Percentiles rank a stretch among this genome's conserved stretches.
These are phyloP conservation scores for Aspergillus brunneoviolaceus DNA, from an alignment of 2,329 filamentous ascomycete genomes.

Conservation along the genomic window DNA sequence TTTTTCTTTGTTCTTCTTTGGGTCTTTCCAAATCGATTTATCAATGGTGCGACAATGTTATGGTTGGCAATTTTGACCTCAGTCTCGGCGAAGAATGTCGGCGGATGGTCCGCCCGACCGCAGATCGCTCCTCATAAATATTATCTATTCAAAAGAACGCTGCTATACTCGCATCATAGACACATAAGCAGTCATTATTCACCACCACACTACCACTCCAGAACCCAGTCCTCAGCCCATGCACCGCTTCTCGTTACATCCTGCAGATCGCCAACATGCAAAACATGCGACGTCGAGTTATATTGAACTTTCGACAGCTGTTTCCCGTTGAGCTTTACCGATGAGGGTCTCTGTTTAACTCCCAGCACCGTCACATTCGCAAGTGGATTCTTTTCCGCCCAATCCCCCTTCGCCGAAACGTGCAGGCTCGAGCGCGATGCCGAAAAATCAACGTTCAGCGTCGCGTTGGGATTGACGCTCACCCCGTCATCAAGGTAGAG, in stretches of 20 bases:
- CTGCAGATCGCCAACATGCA: constrained; percentile 54
- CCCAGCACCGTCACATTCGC: constrained; percentile 65
- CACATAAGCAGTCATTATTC: too few relatives aligned
- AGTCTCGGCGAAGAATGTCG: background rate
- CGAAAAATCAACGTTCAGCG: constrained; percentile 51
- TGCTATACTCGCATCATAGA: background rate
- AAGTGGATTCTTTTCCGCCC: constrained; percentile 57
- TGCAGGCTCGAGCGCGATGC: constrained; percentile 44
- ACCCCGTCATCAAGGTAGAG: constrained; percentile 77
- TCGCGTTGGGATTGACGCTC: constrained; percentile 58
- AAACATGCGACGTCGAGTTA: constrained; percentile 47
- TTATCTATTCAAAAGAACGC: background rate
- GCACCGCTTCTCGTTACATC: constrained; percentile 53
- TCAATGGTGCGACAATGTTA: too few relatives aligned
- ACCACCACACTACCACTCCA: constrained; percentile 50
- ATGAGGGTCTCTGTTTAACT: constrained; percentile 42
- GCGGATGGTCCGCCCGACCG: background rate
- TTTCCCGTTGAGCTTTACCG: constrained; percentile 55
- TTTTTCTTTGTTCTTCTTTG: too few relatives aligned
- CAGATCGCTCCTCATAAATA: background rate
- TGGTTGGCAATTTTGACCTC: background rate
- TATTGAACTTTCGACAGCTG: constrained; percentile 50
- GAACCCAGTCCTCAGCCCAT: constrained; percentile 58
- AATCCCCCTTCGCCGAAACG: constrained; percentile 53
- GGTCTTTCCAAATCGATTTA: too few relatives aligned